Percentiles rank a stretch among this genome's conserved stretches.
phyloP scores from a whole-genome alignment of 202 grass and related monocot species.

The Musa balbisiana region DNA sequence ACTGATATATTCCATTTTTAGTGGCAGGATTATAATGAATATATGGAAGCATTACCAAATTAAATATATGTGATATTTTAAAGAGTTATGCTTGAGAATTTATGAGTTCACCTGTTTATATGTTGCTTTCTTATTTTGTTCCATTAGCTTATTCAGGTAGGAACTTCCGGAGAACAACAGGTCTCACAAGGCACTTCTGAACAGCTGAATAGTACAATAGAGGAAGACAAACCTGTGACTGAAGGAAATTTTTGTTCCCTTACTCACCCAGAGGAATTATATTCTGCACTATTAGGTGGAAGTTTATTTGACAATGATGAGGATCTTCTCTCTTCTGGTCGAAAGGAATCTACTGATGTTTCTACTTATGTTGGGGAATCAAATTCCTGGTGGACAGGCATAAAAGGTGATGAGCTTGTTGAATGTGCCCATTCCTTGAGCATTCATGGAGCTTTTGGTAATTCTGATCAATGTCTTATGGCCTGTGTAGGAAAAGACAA shows the following conservation, averaged over 20 bases:
- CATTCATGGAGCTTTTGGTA: neutral
- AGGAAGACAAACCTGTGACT: constrained; percentile 12
- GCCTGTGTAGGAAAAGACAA: neutral
- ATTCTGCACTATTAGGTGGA: constrained; percentile 43
- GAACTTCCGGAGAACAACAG: constrained; percentile 13
- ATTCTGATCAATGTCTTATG: neutral
- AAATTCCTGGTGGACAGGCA: constrained; percentile 1
- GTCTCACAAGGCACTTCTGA: constrained; percentile 20
- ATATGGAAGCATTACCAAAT: neutral
- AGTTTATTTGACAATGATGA: constrained; percentile 56
- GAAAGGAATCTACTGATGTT: constrained; percentile 12
- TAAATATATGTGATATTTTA: neutral
- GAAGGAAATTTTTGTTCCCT: constrained; percentile 17
- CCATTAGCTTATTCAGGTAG: neutral
- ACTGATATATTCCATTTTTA: too few species aligned
- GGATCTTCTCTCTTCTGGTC: constrained; percentile 14
- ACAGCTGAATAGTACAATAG: constrained; percentile 27
- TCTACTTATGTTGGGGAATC: neutral
- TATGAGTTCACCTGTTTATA: neutral
- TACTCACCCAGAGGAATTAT: constrained; percentile 33
- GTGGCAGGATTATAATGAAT: too few species aligned
- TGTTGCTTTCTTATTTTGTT: neutral
- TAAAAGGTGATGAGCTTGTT: constrained; percentile 4
- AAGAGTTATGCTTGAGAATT: neutral
- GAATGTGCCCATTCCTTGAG: neutral